Evolutionary conservation across 2,329 filamentous ascomycete species (phyloP).

Genomic region (Botrytis byssoidea): DNA sequence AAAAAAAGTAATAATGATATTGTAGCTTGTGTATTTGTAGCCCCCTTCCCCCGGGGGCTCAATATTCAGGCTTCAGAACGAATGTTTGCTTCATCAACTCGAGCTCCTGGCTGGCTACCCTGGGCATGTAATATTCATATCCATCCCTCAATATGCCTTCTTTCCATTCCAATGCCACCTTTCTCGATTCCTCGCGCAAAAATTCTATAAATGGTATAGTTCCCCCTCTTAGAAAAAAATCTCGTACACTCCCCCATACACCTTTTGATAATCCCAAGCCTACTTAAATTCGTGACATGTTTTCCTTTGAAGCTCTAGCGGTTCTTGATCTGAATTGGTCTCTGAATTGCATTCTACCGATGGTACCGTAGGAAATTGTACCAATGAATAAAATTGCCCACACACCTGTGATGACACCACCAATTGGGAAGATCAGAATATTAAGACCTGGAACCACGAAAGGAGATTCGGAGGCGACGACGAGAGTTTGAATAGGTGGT

Average conservation of each 20-base stretch:
- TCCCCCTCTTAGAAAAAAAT: slow-evolving; percentile 10
- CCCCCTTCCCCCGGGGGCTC: background rate
- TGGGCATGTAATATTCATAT: background rate
- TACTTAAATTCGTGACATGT: slow-evolving; percentile 32
- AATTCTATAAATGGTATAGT: slow-evolving; percentile 15
- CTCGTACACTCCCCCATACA: slow-evolving; percentile 3
- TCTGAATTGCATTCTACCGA: slow-evolving; percentile 63
- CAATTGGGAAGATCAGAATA: slow-evolving; percentile 68
- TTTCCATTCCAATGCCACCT: background rate
- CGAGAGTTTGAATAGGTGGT: slow-evolving; percentile 37
- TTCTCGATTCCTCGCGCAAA: background rate
- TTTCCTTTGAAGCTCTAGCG: slow-evolving; percentile 44
- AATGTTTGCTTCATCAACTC: background rate
- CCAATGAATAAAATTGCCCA: slow-evolving; percentile 59
- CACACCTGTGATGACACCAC: slow-evolving; percentile 61
- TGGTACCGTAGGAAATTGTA: slow-evolving; percentile 63
- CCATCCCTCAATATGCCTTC: background rate
- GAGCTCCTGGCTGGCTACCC: background rate
- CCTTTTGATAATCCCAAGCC: background rate
- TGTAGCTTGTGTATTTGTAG: background rate
- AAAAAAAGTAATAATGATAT: background rate
- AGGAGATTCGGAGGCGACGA: slow-evolving; percentile 43
- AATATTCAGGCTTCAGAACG: background rate
- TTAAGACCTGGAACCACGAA: slow-evolving; percentile 69
- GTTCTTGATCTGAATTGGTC: slow-evolving; percentile 59